Evolutionary conservation across 2,329 filamentous ascomycete species (phyloP).

Genomic region (Talaromyces atroroseus): DNA sequence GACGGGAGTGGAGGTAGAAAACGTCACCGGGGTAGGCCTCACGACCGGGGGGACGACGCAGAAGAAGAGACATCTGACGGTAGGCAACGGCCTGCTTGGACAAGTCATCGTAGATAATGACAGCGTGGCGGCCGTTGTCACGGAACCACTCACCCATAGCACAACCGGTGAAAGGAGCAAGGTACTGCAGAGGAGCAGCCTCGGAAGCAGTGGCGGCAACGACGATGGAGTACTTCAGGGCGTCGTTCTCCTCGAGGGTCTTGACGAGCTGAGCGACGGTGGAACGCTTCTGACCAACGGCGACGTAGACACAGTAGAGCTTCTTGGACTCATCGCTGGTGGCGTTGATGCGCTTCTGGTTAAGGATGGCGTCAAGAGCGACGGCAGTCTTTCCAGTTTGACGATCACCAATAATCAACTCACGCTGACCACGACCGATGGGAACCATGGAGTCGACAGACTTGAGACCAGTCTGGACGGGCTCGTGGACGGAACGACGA

Average conservation of each 20-base stretch:
- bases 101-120: constrained; percentile 91
- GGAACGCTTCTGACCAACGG: constrained; percentile 98
- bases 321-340: constrained; percentile 87
- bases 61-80: constrained; percentile 97
- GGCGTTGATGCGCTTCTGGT: constrained; percentile 98
- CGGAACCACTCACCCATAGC: constrained; percentile 71
- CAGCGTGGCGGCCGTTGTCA: constrained; percentile 79
- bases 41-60: constrained; percentile 96
- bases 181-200: constrained; percentile 88
- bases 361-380: constrained; percentile 94
- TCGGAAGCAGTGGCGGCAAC: constrained; percentile 97
- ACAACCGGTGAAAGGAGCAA: constrained; percentile 89
- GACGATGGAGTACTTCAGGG: constrained; percentile 95
- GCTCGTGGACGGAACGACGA: constrained; percentile 94
- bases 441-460: constrained; percentile 99
- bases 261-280: constrained; percentile 99
- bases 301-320: constrained; percentile 99
- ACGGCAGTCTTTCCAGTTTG: constrained; percentile 99
- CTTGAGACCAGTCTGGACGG: constrained; percentile 99
- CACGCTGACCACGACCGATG: constrained; percentile 99
- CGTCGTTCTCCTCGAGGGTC: constrained; percentile 99
- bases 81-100: constrained; percentile 98
- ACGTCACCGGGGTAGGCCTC: constrained; percentile 99
- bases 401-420: constrained; percentile 99
- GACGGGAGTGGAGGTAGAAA: constrained; percentile 99